These are phyloP conservation scores for Yamadazyma friedrichii DNA, from an alignment of 1,139 yeast genomes.

Conservation along the genomic window DNA sequence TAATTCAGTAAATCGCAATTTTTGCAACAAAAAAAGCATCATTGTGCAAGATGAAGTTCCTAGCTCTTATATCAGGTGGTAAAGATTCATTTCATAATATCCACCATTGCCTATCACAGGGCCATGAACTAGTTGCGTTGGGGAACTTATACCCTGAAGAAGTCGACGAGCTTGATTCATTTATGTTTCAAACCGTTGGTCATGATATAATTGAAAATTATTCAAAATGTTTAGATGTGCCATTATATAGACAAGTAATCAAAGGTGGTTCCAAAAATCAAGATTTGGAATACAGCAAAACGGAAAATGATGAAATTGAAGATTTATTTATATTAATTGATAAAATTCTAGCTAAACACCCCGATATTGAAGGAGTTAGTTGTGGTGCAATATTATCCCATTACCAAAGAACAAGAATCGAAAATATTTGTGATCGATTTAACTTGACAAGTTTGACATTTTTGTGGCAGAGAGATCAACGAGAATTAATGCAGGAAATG, in stretches of 20 bases:
- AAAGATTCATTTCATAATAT: constrained; percentile 93
- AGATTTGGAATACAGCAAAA: constrained; percentile 62
- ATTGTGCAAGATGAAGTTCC: constrained; percentile 65
- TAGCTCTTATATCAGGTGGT: constrained; percentile 92
- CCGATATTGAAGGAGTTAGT: constrained; percentile 81
- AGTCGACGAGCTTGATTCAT: constrained; percentile 77
- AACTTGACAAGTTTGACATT: constrained; percentile 70
- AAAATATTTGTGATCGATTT: constrained; percentile 77
- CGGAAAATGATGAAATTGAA: constrained; percentile 81
- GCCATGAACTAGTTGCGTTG: constrained; percentile 80
- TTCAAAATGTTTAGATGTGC: constrained; percentile 70
- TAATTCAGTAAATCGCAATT: not conserved
- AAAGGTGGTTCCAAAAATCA: constrained; percentile 63
- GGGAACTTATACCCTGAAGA: constrained; percentile 77
- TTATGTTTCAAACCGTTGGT: constrained; percentile 99
- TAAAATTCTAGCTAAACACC: constrained; percentile 51
- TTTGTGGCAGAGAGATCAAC: constrained; percentile 88
- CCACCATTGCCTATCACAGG: constrained; percentile 75
- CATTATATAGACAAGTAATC: constrained; percentile 73
- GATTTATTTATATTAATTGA: constrained; percentile 59
- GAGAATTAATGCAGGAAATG: constrained; percentile 80
- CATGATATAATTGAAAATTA: constrained; percentile 72
- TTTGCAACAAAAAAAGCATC: not conserved
- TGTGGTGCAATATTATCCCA: constrained; percentile 95
- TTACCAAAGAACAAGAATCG: constrained; percentile 91